Conservation (phyloP, 495 filamentous ascomycete genomes). For the Filosporella fistucella region DNA sequence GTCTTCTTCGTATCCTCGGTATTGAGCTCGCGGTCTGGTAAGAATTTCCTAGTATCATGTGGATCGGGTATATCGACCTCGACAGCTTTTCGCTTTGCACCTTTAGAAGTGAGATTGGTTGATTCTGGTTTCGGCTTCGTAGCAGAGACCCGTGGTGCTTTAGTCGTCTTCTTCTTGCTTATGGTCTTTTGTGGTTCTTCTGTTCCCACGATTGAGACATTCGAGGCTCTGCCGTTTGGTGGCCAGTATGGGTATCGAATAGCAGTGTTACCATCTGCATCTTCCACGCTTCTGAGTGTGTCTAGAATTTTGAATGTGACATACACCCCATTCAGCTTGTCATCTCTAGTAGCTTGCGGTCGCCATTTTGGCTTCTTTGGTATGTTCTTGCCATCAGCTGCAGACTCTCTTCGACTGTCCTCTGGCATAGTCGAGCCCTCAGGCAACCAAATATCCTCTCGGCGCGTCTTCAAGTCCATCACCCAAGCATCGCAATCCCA, state of each 20-base stretch:
- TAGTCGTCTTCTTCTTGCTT: background rate
- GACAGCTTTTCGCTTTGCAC: no score
- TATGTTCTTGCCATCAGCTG: background rate
- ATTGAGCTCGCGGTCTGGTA: no score
- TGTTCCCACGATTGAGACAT: background rate
- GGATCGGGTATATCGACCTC: no score
- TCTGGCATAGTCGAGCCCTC: constrained; percentile 15
- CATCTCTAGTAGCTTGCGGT: constrained; percentile 14
- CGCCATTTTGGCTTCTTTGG: constrained; percentile 8
- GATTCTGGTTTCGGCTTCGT: no score
- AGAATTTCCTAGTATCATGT: no score
- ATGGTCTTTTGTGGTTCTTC: background rate
- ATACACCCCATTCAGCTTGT: constrained; percentile 20
- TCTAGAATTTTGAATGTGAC: constrained; percentile 25
- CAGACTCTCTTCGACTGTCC: constrained; percentile 6
- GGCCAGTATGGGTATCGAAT: constrained; percentile 14
- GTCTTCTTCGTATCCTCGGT: no score
- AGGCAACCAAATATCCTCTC: constrained; percentile 50
- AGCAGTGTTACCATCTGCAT: constrained; percentile 1
- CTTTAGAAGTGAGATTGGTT: no score
- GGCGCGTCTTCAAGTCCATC: constrained; percentile 47
- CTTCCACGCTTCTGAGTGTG: constrained; percentile 8
- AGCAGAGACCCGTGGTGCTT: no score
- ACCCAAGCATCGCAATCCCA: constrained; percentile 75
- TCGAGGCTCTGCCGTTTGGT: background rate